These are phyloP conservation scores for Aspergillus awamori DNA, from an alignment of 2,329 filamentous ascomycete genomes.

Conservation along the genomic window DNA sequence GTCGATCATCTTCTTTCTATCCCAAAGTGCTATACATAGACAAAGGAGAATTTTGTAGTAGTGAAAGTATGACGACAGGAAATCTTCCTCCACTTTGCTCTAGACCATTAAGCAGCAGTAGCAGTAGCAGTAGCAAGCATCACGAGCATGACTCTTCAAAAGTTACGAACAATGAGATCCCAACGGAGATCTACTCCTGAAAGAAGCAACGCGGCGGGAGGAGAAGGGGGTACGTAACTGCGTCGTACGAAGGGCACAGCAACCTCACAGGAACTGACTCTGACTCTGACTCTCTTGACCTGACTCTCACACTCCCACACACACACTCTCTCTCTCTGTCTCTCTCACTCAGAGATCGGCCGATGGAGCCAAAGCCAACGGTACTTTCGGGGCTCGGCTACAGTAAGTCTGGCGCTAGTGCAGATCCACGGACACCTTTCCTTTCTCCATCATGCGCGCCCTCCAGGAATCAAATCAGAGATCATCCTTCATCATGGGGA, in stretches of 20 bases:
- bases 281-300: too few species aligned
- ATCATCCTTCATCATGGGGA: conserved; percentile 21
- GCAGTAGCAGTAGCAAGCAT: too few species aligned
- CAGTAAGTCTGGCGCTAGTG: conserved; percentile 27
- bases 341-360: conserved; percentile 11
- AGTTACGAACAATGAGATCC: neutral
- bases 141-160: neutral
- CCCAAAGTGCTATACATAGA: neutral
- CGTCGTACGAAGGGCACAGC: conserved; percentile 12
- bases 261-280: too few species aligned
- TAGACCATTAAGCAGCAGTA: neutral
- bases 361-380: conserved; percentile 13
- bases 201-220: neutral
- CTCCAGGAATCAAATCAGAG: conserved; percentile 17
- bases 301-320: too few species aligned
- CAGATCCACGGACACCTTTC: conserved; percentile 30
- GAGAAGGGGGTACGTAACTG: conserved; percentile 12
- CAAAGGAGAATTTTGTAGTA: too few species aligned
- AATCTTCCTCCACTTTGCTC: neutral
- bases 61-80: too few species aligned
- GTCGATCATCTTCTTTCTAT: neutral
- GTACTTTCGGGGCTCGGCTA: conserved; percentile 25
- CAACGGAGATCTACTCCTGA: neutral
- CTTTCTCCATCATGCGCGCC: conserved; percentile 19
- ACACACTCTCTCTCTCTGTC: too few species aligned